Evolutionary conservation across 2,329 filamentous ascomycete genomes (phyloP), one percentile per base, ranked within the genome.

Genomic region (Epichloe festucae): DNA sequence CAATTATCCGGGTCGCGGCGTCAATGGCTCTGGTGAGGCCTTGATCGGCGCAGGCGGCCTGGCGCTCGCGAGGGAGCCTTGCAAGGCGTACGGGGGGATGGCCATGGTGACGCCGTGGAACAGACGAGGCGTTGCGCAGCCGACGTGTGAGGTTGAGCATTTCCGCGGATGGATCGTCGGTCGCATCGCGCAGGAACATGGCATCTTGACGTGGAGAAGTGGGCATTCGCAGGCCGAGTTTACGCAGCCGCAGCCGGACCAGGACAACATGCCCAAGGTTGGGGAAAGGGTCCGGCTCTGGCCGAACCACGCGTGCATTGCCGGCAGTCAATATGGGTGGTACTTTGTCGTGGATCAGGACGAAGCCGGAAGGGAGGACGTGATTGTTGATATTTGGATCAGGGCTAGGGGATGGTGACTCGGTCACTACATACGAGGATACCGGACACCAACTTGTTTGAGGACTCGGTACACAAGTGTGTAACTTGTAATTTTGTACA

Each of bases 271-370:
- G 40, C 73, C 72, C 0, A 64, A 70, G 11, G 70, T 87, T 35
- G 86, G 87, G 0, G 77, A 88, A 61, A 79, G 80, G 60, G 67
- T 90, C 27, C 73, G 80, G 52, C 70, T 91, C 7, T 90, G 84
- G 81, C 86, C 87, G 0, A 91, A 91, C 59, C 87, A 93, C 68
- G 81, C 86, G 38, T 93, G 87, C 63, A 84, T 91, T 58, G 78
- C 86, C 1, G 82, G 84, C 0, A 82, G 81, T 0, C 78, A 79
- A 31, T 87, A 83, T 67, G 80, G 76, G 2, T 87, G 80, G 74
- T 93, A 89, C 67, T 69, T 89, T 19, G 70, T 91, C 36, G 79
- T 90, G 2, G 86, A 91, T 65, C 80, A 78, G 31, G 71, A 75
- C 48, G 67, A 65, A 15, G 67, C 71, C 49, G 74, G 73, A 0